phyloP scores from a whole-genome alignment of 2,329 filamentous ascomycete genomes.

The Cladophialophora carrionii region DNA sequence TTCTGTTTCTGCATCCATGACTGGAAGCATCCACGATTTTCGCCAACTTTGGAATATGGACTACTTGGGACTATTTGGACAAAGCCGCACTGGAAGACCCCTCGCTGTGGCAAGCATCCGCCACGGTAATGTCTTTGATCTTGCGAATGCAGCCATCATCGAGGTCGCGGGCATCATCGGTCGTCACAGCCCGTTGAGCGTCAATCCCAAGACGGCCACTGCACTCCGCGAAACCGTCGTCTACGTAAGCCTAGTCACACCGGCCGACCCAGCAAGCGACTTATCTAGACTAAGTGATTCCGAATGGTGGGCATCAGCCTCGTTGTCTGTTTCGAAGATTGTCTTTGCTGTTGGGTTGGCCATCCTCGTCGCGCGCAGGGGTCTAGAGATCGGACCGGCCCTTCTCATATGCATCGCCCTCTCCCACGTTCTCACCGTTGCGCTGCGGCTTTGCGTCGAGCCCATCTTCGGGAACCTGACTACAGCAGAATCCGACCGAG shows the following conservation, averaged over 20 bases:
- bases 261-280: not conserved
- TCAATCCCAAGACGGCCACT: not conserved
- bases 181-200: not conserved
- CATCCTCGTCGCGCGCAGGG: not conserved
- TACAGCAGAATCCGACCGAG: not conserved
- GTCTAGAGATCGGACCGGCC: not conserved
- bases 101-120: not conserved
- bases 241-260: not conserved
- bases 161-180: not conserved
- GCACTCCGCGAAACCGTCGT: not conserved
- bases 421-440: not conserved
- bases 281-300: not conserved
- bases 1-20: not conserved
- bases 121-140: not conserved
- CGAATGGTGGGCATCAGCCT: not conserved
- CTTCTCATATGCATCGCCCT: not conserved
- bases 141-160: not conserved
- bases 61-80: not conserved
- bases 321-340: not conserved
- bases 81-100: not conserved
- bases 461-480: not conserved
- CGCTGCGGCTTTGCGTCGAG: not conserved
- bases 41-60: not conserved
- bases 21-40: not conserved
- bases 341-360: not conserved